phyloP scores from a whole-genome alignment of 768 basidiomycete genomes.

The Amanita rubescens region DNA sequence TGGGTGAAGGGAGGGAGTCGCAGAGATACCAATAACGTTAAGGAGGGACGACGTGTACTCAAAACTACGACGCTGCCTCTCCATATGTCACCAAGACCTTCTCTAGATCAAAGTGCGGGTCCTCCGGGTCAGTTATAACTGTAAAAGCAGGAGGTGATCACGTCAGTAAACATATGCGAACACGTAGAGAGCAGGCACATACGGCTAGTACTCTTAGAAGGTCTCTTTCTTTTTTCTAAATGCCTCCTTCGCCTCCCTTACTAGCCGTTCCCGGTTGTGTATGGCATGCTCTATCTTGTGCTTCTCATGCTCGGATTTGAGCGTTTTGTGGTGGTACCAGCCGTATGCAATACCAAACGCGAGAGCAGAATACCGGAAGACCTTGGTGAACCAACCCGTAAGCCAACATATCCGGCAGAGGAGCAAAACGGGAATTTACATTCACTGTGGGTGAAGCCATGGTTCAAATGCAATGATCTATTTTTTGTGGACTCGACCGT shows the following conservation, averaged over 20 bases:
- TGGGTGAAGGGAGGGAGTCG: not conserved
- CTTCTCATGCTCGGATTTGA: slow-evolving; percentile 75
- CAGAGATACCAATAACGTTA: not conserved
- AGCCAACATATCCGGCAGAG: not conserved
- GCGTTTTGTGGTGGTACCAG: slow-evolving; percentile 83
- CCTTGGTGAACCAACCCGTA: slow-evolving; percentile 37
- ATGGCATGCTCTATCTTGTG: slow-evolving; percentile 68
- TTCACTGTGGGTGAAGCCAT: slow-evolving; percentile 77
- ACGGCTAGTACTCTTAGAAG: slow-evolving; percentile 46
- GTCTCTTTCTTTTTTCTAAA: slow-evolving; percentile 76
- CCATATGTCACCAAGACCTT: slow-evolving; percentile 76
- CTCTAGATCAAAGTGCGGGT: slow-evolving; percentile 95
- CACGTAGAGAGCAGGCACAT: slow-evolving; percentile 23
- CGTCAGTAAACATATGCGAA: slow-evolving; percentile 1
- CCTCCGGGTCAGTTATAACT: slow-evolving; percentile 93
- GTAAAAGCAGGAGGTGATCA: slow-evolving; percentile 8
- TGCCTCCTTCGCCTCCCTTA: slow-evolving; percentile 83
- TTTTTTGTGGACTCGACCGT: not conserved
- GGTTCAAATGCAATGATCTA: slow-evolving; percentile 13
- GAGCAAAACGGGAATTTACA: slow-evolving; percentile 28
- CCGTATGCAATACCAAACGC: slow-evolving; percentile 85
- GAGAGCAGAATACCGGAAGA: slow-evolving; percentile 91
- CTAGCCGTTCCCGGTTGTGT: slow-evolving; percentile 67
- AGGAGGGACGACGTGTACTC: not conserved
- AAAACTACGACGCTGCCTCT: slow-evolving; percentile 45